Evolutionary conservation across 768 basidiomycete species (phyloP).

Genomic region (Tulasnella sp.): DNA sequence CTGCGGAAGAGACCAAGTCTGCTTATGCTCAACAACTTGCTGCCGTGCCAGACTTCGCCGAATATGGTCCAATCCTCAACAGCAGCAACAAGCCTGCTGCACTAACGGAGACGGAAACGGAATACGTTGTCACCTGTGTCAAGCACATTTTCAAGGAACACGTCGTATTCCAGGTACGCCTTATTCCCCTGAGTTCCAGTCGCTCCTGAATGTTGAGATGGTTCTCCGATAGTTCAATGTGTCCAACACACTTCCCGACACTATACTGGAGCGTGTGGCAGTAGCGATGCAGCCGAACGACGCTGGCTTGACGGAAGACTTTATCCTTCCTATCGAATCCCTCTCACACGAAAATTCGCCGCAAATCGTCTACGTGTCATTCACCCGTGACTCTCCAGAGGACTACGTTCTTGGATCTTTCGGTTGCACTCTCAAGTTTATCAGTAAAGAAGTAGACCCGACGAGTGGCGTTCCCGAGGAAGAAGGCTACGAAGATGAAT

Average conservation of each 20-base stretch:
- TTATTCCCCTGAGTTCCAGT: background rate
- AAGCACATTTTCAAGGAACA: slow-evolving; percentile 97
- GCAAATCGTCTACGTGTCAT: slow-evolving; percentile 89
- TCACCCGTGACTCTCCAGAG: slow-evolving; percentile 74
- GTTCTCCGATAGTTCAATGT: slow-evolving; percentile 74
- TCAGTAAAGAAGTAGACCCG: slow-evolving; percentile 97
- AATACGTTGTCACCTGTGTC: slow-evolving; percentile 94
- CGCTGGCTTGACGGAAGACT: slow-evolving; percentile 79
- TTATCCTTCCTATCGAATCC: slow-evolving; percentile 79
- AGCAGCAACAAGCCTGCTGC: slow-evolving; percentile 74
- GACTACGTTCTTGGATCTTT: slow-evolving; percentile 81
- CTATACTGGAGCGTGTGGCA: slow-evolving; percentile 88
- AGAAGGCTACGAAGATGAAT: slow-evolving; percentile 99
- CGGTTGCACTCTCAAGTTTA: slow-evolving; percentile 85
- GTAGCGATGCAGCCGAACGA: slow-evolving; percentile 88
- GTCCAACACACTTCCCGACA: slow-evolving; percentile 93
- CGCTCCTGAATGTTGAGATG: background rate
- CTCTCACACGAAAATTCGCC: slow-evolving; percentile 68
- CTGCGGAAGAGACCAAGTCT: slow-evolving; percentile 83
- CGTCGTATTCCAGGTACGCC: slow-evolving; percentile 87
- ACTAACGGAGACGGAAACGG: slow-evolving; percentile 94
- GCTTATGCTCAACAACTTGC: slow-evolving; percentile 80
- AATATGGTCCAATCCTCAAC: slow-evolving; percentile 82
- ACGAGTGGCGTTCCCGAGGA: slow-evolving; percentile 92
- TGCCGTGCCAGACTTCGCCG: slow-evolving; percentile 78